These are phyloP conservation scores for Helianthus tuberosus DNA, from an alignment of 129 eudicot species.

Conservation along the genomic window DNA sequence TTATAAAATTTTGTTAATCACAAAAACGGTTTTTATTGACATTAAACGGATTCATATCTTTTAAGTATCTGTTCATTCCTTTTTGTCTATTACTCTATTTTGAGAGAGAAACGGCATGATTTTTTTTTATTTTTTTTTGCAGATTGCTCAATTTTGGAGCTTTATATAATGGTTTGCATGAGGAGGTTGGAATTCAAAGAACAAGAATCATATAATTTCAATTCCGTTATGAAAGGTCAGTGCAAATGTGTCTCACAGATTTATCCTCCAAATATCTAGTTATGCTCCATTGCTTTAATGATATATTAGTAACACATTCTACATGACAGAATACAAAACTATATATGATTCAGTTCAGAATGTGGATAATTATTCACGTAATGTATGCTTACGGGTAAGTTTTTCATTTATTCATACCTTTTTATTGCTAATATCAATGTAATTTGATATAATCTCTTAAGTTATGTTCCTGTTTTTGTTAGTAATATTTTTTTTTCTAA, in stretches of 20 bases:
- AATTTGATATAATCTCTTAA: too few relatives aligned
- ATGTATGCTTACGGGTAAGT: conserved; percentile 80
- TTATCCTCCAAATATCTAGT: background rate
- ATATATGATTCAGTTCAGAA: conserved; percentile 69
- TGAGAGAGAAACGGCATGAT: background rate
- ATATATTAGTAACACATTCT: background rate
- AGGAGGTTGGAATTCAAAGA: conserved; percentile 83
- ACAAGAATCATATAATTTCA: conserved; percentile 72
- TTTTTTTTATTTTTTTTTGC: conserved; percentile 9
- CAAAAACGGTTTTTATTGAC: background rate
- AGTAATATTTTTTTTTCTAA: background rate
- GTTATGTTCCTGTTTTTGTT: background rate
- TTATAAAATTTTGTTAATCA: background rate
- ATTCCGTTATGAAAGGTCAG: conserved; percentile 86
- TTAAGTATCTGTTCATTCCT: background rate
- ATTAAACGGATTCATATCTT: background rate
- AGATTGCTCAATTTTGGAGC: conserved; percentile 92
- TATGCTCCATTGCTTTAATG: background rate
- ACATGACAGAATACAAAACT: conserved; percentile 73
- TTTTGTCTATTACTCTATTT: background rate
- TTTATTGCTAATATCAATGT: too few relatives aligned
- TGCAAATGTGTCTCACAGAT: background rate
- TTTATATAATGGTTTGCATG: conserved; percentile 91
- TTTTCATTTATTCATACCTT: background rate
- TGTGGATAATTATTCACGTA: conserved; percentile 69